Percentiles rank a stretch among this genome's conserved stretches.
phyloP scores from a whole-genome alignment of 805 yeast genomes.

The Pichia occidentalis region DNA sequence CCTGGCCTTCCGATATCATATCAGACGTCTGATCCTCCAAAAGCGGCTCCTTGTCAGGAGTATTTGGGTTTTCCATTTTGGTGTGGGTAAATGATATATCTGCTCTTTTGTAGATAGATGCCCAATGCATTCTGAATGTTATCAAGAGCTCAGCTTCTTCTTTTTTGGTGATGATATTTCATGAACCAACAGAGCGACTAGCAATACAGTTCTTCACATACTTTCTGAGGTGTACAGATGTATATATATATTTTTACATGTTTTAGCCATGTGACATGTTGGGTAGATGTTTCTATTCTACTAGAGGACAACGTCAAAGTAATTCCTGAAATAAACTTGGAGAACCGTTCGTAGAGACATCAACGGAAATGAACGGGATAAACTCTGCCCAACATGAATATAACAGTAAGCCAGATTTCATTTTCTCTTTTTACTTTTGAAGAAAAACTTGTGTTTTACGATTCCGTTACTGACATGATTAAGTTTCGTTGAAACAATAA shows the following conservation, averaged over 20 bases:
- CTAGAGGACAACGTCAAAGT: no score
- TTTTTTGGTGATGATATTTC: not conserved
- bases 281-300: no score
- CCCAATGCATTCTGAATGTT: not conserved
- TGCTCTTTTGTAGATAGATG: not conserved
- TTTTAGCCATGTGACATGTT: no score
- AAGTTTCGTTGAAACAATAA: no score
- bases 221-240: no score
- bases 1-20: not conserved
- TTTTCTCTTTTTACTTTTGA: not conserved
- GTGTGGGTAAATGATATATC: not conserved
- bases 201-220: no score
- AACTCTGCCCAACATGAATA: constrained; percentile 2
- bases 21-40: not conserved
- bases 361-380: no score
- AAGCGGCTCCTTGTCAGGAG: not conserved
- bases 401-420: constrained; percentile 1
- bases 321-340: no score
- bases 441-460: not conserved
- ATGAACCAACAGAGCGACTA: not conserved
- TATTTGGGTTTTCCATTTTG: not conserved
- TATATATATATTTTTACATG: no score
- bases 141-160: not conserved
- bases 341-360: no score
- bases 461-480: constrained; percentile 3